Evolutionary conservation across 208 protist genomes (phyloP).

Genomic region (Leishmania martiniquensis): DNA sequence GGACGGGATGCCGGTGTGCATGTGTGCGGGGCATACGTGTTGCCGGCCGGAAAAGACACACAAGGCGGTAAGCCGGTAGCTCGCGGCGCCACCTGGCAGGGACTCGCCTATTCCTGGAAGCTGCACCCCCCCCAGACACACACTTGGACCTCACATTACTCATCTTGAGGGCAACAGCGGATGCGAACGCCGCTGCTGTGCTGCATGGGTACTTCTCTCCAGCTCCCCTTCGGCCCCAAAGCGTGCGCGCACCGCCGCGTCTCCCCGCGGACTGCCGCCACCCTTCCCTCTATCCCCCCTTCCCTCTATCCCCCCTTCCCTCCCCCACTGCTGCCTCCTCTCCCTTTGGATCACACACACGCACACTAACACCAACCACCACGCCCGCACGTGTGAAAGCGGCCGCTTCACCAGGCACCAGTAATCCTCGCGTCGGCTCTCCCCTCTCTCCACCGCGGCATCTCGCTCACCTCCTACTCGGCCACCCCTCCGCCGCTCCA

Average conservation of each 20-base stretch:
- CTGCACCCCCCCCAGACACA: no score
- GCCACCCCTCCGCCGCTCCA: background rate
- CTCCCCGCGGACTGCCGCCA: no score
- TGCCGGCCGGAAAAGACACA: background rate
- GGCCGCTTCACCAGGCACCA: no score
- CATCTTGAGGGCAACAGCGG: background rate
- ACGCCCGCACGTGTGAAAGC: no score
- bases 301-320: background rate
- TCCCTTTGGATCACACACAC: background rate
- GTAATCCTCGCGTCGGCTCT: no score
- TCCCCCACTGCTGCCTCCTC: no score
- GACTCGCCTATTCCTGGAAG: background rate
- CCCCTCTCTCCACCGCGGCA: no score
- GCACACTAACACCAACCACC: constrained; percentile 1
- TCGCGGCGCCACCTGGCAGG: background rate
- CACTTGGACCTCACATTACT: no score
- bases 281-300: background rate
- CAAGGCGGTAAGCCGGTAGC: background rate
- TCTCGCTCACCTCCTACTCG: background rate
- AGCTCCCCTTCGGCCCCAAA: no score
- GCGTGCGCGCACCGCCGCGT: background rate
- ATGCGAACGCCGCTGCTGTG: background rate
- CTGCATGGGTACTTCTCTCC: background rate
- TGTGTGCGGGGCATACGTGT: background rate
- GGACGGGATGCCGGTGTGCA: background rate